Base-by-base conservation (phyloP, 495 filamentous ascomycete species). In the Hyaloscypha variabilis region DNA sequence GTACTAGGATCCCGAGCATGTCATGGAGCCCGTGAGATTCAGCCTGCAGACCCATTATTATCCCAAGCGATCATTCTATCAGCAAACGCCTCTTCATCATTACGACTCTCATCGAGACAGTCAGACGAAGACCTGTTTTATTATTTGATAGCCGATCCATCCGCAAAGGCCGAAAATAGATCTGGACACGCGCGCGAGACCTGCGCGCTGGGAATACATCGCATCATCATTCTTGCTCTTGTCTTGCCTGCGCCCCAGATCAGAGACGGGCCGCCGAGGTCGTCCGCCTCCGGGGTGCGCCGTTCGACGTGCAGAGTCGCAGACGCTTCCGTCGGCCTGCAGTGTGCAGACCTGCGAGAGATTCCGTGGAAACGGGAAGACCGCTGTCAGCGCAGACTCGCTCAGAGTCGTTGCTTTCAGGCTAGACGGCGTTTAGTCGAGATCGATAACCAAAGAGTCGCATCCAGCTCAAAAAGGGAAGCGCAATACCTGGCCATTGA, bases 71-170 rank as follows among this genome's bases (percentile, higher is more conserved):
- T 56, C 36, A 21, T 39, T 31, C 55, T 24, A 8, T 60, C 34
- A 60, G 34, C 36, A 53, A 62, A 36, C 60, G 60, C 60, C 49
- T 54, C 60, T 62, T 31, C 60, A 62, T 65, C 63, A 65, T 65
- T 30, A 56, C 24, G 8, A 25, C n/a, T 64, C 29, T n/a, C n/a
- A 14, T 53, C 29, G 8, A 29, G 34, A 39, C 34, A 56, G 53
- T 58, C 42, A 55, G 25, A 51, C 39, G 42, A 17, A 52, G 46
- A 49, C 26, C 53, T 13, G n/a, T 60, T 60, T 51, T 30, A 60
- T 42, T 8, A 53, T 39, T n/a, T 56, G 39, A 46, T 17, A 46
- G 39, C 39, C 54, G 30, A 30, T 34, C 30, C 25, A 34, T 23
- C 24, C 42, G 60, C 26, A 19, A 2, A 5, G 39, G 19, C 29